Evolutionary conservation across 2,329 filamentous ascomycete genomes (phyloP).

Genomic region (Aspergillus hortae): DNA sequence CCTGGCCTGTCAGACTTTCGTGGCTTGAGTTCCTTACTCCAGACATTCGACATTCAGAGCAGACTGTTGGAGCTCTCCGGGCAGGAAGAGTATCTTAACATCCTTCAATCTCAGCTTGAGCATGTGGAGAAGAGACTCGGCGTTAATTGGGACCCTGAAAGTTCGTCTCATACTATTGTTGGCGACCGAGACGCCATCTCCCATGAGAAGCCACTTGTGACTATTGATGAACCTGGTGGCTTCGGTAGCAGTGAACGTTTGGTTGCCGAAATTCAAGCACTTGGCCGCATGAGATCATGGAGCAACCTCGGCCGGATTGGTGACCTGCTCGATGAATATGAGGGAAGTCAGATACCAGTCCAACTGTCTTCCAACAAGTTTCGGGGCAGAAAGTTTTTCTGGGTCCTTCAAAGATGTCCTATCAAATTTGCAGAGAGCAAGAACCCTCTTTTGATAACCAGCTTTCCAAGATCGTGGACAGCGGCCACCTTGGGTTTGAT

Average conservation of each 20-base stretch:
- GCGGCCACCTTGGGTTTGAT: conserved; percentile 32
- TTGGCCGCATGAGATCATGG: conserved; percentile 29
- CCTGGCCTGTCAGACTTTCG: conserved; percentile 22
- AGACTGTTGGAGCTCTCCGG: conserved; percentile 21
- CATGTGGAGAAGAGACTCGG: conserved; percentile 31
- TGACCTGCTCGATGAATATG: conserved; percentile 32
- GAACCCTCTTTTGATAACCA: conserved; percentile 7
- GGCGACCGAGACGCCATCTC: conserved; percentile 10
- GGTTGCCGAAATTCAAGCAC: conserved; percentile 22
- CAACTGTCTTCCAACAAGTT: conserved; percentile 5
- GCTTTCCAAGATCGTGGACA: conserved; percentile 12
- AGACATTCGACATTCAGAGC: conserved; percentile 17
- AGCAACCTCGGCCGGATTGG: conserved; percentile 24
- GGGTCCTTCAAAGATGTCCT: conserved; percentile 32
- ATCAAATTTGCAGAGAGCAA: conserved; percentile 23
- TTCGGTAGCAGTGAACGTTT: conserved; percentile 24
- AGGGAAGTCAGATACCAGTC: conserved; percentile 26
- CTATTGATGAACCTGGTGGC: conserved; percentile 21
- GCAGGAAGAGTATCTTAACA: conserved; percentile 15
- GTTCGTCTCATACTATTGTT: conserved; percentile 16
- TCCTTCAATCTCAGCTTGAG: conserved; percentile 25
- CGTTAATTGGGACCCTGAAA: conserved; percentile 23
- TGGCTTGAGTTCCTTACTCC: conserved; percentile 18
- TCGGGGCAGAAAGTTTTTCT: conserved; percentile 23
- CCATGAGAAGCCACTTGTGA: conserved; percentile 20